Evolutionary conservation across 139 green algal species (phyloP), one percentile per base, ranked within the genome.

Genomic region (Coelastrella sp.): DNA sequence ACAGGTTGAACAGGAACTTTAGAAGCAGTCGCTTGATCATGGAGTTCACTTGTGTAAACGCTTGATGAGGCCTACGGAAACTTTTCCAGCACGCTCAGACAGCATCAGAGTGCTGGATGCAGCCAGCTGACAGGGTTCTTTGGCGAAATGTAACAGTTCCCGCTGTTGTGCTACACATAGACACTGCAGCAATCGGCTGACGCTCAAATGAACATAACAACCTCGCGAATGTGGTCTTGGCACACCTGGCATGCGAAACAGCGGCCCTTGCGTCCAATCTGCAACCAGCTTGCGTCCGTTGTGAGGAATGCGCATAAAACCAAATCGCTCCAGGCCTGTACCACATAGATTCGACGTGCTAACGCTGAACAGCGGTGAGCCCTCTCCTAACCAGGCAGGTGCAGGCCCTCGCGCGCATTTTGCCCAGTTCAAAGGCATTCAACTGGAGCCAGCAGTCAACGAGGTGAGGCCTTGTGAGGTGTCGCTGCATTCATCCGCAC

Each of bases 261-360:
- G 8, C 10, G 8, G 61, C 61, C 0, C 11, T 13, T 71, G 8
- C 11, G 61, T 13, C 61, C 8, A 13, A 71, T 19, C 11, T 13
- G 61, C 11, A 10, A 23, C 14, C 8, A 60, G n/a, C 8, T 47
- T 8, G 7, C 4, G n/a, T 22, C 76, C 47, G 6, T 60, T 60
- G 54, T 82, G 76, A 59, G 76, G 54, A 59, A 84, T 84, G 78
- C 78, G 78, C 56, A 66, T 65, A 14, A 65, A 66, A 13, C 78
- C 78, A 17, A 32, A 14, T 68, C 78, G 56, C 13, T 84, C 78
- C 10, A 22, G 78, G 78, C 78, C 17, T 58, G 78, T 66, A 13
- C 78, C 78, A 58, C 16, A 73, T 10, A 56, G 23, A 68, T 84
- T 56, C 32, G 54, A 22, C 74, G 17, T 58, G 5, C 14, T 59